Base-by-base conservation (phyloP, 768 basidiomycete genomes). In the Gymnopilus dilepis region DNA sequence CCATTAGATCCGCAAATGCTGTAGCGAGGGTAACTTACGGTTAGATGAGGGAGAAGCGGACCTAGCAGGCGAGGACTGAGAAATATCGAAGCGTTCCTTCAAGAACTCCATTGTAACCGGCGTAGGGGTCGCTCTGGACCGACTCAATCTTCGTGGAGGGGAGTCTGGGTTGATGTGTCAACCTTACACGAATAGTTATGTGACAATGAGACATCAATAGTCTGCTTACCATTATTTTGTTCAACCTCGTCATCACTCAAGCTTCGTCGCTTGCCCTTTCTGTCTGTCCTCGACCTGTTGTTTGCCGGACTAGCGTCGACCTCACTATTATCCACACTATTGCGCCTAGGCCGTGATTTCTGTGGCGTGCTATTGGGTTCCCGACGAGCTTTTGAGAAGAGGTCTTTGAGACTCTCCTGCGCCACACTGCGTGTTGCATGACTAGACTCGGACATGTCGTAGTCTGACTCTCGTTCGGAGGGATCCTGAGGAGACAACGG, bases 191-290 rank as follows among this genome's bases (percentile, higher is more conserved):
- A 52, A 22, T 43, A n/a, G 38, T 24, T 38, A 15, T 69, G 33
- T 52, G 34, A 59, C 57, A 51, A 66, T 19, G 21, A n/a, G 56
- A 28, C 12, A 48, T 30, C 8, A 9, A 19, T 37, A 34, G 53
- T 51, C 31, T 21, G 73, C 87, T 68, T 72, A 90, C 89, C 78
- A 57, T 79, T 72, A 33, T 69, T 67, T 62, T 80, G 80, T 34
- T 88, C 88, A 2, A 76, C 71, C 67, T 90, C 90, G 67, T 91
- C 89, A 65, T 91, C 90, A 67, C 88, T 90, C 65, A 86, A 61
- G 68, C 86, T 90, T 65, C 76, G 80, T 37, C 84, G 79, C 61
- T 86, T 84, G 9, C 78, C 80, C 71, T 81, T 86, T 61, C 74
- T 77, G 58, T 73, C 77, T 22, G 73, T 71, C 60, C 78, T 73